Evolutionary conservation across 495 filamentous ascomycete genomes (phyloP).

Genomic region (Parachaetomium inaequale): DNA sequence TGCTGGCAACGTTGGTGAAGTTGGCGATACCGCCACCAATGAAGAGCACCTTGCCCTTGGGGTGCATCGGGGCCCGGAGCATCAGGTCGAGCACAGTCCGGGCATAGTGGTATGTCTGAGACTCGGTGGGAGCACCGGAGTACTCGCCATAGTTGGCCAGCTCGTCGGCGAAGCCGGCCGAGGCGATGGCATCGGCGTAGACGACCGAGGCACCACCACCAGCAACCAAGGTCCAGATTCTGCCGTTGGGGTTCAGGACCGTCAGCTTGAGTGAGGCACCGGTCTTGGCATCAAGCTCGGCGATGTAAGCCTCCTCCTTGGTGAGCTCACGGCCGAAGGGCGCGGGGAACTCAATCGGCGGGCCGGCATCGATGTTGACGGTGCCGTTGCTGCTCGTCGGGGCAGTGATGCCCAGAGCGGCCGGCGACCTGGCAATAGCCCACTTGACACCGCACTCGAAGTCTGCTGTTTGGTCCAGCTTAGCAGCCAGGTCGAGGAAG

Average conservation of each 20-base stretch:
- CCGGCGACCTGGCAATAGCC: slow-evolving; percentile 87
- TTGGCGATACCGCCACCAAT: slow-evolving; percentile 99
- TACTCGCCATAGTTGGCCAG: slow-evolving; percentile 99
- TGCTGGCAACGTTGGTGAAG: slow-evolving; percentile 96
- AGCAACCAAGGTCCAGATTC: slow-evolving; percentile 96
- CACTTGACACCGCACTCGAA: slow-evolving; percentile 99
- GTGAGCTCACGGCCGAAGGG: slow-evolving; percentile 96
- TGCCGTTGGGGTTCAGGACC: slow-evolving; percentile 83
- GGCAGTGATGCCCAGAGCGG: slow-evolving; percentile 73
- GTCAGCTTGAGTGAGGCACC: slow-evolving; percentile 98
- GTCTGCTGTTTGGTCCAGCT: slow-evolving; percentile 98
- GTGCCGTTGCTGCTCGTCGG: slow-evolving; percentile 59
- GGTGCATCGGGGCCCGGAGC: slow-evolving; percentile 81
- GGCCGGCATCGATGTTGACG: slow-evolving; percentile 92
- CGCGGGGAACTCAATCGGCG: slow-evolving; percentile 97
- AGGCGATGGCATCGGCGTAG: slow-evolving; percentile 98
- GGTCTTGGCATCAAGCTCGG: slow-evolving; percentile 97
- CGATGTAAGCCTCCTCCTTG: slow-evolving; percentile 98
- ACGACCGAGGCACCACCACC: slow-evolving; percentile 99
- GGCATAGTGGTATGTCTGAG: slow-evolving; percentile 97
- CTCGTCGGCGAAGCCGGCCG: slow-evolving; percentile 89
- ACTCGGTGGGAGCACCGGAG: slow-evolving; percentile 96
- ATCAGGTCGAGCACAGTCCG: slow-evolving; percentile 95
- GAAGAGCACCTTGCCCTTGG: slow-evolving; percentile 96
- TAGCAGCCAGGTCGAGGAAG: slow-evolving; percentile 98